phyloP scores from a whole-genome alignment of 495 filamentous ascomycete species.

The Achaetomiella virescens region DNA sequence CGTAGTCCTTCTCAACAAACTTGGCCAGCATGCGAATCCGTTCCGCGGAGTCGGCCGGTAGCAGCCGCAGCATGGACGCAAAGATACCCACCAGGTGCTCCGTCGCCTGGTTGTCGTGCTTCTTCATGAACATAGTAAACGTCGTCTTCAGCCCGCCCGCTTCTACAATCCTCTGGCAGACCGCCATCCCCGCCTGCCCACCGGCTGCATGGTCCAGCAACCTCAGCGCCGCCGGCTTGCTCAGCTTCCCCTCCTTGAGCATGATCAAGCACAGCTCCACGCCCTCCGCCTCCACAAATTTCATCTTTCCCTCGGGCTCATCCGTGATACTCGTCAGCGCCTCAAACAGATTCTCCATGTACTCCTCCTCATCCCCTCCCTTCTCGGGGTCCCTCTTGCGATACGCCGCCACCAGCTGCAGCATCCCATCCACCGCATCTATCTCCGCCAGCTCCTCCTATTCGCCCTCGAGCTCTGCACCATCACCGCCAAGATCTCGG shows the following conservation, averaged over 20 bases:
- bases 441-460: conserved; percentile 55
- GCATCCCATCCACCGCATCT: conserved; percentile 70
- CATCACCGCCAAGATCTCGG: conserved; percentile 86
- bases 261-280: conserved; percentile 89
- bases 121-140: conserved; percentile 89
- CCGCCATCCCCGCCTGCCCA: conserved; percentile 45
- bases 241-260: conserved; percentile 56
- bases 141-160: conserved; percentile 77
- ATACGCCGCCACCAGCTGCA: conserved; percentile 84
- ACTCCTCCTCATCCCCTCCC: conserved; percentile 88
- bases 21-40: conserved; percentile 85
- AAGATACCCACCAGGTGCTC: conserved; percentile 92
- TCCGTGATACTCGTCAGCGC: conserved; percentile 73
- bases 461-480: conserved; percentile 56
- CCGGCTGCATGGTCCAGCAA: conserved; percentile 78
- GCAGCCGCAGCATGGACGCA: conserved; percentile 68
- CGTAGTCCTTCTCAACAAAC: conserved; percentile 91
- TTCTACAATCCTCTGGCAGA: conserved; percentile 73
- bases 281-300: conserved; percentile 85
- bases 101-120: conserved; percentile 60
- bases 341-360: conserved; percentile 88
- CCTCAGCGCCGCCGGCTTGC: conserved; percentile 67
- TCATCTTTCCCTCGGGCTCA: conserved; percentile 65
- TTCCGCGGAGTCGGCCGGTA: conserved; percentile 72
- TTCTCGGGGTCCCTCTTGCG: conserved; percentile 81